Percentiles rank a stretch among this genome's conserved stretches.
These are phyloP conservation scores for Boletellus deceptivus DNA, from an alignment of 1,284 basidiomycete genomes.

Conservation along the genomic window DNA sequence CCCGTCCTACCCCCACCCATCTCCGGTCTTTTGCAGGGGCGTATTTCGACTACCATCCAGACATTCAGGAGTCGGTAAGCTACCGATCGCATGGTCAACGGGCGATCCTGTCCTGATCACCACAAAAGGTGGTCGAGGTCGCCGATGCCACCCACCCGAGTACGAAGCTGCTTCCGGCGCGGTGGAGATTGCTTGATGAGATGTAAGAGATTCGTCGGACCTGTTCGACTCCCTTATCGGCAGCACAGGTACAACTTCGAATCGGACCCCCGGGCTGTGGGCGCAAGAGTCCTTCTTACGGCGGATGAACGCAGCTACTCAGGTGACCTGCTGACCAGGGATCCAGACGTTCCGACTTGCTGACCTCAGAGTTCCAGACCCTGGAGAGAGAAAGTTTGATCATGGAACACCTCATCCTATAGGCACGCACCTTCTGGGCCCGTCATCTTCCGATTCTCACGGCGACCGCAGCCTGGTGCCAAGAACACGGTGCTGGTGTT, in stretches of 20 bases:
- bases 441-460: conserved; percentile 1
- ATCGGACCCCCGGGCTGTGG: conserved; percentile 57
- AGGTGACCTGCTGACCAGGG: conserved; percentile 15
- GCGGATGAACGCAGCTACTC: conserved; percentile 39
- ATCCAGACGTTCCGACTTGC: not conserved
- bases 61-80: conserved; percentile 51
- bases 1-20: not conserved
- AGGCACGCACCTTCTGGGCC: conserved; percentile 54
- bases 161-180: conserved; percentile 51
- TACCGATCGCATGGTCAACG: not conserved
- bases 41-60: conserved; percentile 66
- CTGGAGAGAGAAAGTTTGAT: conserved; percentile 41
- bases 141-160: conserved; percentile 56
- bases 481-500: conserved; percentile 33
- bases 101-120: not conserved
- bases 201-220: conserved; percentile 32
- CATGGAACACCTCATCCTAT: conserved; percentile 55
- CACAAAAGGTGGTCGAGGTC: conserved; percentile 48
- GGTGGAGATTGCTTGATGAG: conserved; percentile 55
- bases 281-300: conserved; percentile 53
- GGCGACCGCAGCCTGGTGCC: conserved; percentile 40
- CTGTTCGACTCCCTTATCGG: not conserved
- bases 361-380: conserved; percentile 40
- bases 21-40: conserved; percentile 43
- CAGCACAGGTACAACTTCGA: conserved; percentile 59